Percentiles rank a stretch among this genome's conserved stretches.
Evolutionary conservation across 139 green algal genomes (phyloP).

Genomic region (Coelastrella sp.): DNA sequence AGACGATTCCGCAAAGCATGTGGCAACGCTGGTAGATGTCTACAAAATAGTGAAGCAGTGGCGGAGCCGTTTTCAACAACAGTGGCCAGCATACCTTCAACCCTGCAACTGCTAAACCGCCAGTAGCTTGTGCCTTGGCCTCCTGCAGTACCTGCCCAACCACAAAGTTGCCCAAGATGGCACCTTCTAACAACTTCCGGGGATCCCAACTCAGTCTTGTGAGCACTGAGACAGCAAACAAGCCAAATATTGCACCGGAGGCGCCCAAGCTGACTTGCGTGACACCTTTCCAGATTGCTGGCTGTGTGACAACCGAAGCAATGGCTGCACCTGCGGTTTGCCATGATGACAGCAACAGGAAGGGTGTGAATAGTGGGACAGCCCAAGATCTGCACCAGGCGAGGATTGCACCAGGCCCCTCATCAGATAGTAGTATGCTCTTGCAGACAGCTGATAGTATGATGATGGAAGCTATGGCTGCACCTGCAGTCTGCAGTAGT

Average conservation of each 20-base stretch:
- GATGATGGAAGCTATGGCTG: too few relatives aligned
- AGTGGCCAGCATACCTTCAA: background rate
- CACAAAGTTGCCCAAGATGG: constrained; percentile 91
- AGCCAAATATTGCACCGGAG: constrained; percentile 89
- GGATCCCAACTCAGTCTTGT: constrained; percentile 73
- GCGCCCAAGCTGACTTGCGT: constrained; percentile 67
- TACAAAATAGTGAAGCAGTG: too few relatives aligned
- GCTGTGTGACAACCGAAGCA: constrained; percentile 57
- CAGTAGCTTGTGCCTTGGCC: constrained; percentile 59
- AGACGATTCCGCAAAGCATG: too few relatives aligned
- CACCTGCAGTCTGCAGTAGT: too few relatives aligned
- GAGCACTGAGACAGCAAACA: constrained; percentile 89
- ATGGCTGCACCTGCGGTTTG: constrained; percentile 62
- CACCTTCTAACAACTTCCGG: constrained; percentile 79
- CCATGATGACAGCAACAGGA: too few relatives aligned
- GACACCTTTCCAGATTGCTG: constrained; percentile 23
- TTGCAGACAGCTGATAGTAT: too few relatives aligned
- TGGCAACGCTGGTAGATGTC: too few relatives aligned
- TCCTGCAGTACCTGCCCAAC: constrained; percentile 74
- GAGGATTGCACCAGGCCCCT: too few relatives aligned
- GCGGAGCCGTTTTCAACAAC: too few relatives aligned
- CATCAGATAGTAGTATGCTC: too few relatives aligned
- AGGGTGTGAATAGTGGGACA: too few relatives aligned
- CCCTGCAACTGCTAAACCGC: constrained; percentile 58
- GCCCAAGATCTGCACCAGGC: too few relatives aligned